phyloP scores from a whole-genome alignment of 139 green algal genomes.

The Yamagishiella unicocca region DNA sequence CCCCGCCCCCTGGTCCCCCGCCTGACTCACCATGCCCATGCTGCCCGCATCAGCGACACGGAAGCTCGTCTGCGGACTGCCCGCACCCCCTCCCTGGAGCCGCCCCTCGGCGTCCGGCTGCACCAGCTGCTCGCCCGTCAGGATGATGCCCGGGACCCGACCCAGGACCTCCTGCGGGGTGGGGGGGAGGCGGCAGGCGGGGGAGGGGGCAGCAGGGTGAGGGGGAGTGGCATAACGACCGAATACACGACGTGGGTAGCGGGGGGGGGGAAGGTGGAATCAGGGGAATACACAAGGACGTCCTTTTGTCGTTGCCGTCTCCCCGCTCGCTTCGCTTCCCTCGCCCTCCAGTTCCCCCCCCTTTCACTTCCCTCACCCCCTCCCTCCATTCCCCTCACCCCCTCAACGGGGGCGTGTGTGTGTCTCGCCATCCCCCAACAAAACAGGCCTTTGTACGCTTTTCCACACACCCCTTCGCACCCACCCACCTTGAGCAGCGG shows the following conservation, averaged over 20 bases:
- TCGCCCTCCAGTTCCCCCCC: background rate
- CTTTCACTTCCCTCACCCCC: background rate
- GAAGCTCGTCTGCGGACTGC: constrained; percentile 18
- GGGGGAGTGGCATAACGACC: background rate
- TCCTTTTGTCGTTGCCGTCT: too few species aligned
- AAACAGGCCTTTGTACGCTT: too few species aligned
- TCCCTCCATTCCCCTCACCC: too few species aligned
- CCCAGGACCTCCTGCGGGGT: constrained; percentile 60
- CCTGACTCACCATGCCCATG: constrained; percentile 37
- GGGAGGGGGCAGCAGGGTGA: too few species aligned
- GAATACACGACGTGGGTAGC: background rate
- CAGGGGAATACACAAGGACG: too few species aligned
- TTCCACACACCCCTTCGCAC: too few species aligned
- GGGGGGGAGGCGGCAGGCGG: background rate
- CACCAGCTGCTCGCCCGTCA: constrained; percentile 19
- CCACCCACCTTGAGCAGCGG: constrained; percentile 64
- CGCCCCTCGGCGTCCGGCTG: background rate
- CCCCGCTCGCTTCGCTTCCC: too few species aligned
- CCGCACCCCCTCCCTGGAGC: background rate
- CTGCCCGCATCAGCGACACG: constrained; percentile 29
- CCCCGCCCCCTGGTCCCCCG: background rate
- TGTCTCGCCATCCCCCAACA: too few species aligned
- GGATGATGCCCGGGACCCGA: constrained; percentile 49
- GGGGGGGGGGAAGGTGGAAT: background rate
- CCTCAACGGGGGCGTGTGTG: too few species aligned